These are phyloP conservation scores for Termitomyces sp. DNA, from an alignment of 768 basidiomycete species.

Conservation along the genomic window DNA sequence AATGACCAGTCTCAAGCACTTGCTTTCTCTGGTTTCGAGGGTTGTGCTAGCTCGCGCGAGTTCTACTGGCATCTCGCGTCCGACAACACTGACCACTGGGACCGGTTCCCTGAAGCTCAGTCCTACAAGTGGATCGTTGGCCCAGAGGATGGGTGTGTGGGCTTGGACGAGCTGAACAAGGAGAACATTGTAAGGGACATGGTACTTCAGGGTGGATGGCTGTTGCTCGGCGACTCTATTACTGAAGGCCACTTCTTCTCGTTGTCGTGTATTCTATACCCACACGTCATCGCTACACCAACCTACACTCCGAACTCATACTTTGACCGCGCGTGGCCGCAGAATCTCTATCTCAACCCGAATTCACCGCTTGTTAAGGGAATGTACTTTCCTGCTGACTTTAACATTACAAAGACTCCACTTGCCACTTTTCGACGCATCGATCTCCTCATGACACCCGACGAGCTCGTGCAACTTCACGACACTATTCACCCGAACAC, in stretches of 20 bases:
- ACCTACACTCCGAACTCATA: slow-evolving; percentile 46
- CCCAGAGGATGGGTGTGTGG: slow-evolving; percentile 29
- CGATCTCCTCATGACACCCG: slow-evolving; percentile 47
- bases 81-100: slow-evolving; percentile 40
- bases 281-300: slow-evolving; percentile 62
- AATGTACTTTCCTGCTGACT: slow-evolving; percentile 37
- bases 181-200: slow-evolving; percentile 46
- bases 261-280: slow-evolving; percentile 57
- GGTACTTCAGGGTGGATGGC: slow-evolving; percentile 67
- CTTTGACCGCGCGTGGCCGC: slow-evolving; percentile 62
- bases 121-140: slow-evolving; percentile 52
- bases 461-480: slow-evolving; percentile 44
- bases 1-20: slow-evolving; percentile 37
- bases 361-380: slow-evolving; percentile 38
- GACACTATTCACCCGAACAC: slow-evolving; percentile 24
- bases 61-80: slow-evolving; percentile 57
- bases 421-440: slow-evolving; percentile 62
- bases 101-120: slow-evolving; percentile 46
- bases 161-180: slow-evolving; percentile 31
- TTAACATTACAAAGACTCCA: slow-evolving; percentile 52
- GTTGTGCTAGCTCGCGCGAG: slow-evolving; percentile 60
- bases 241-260: slow-evolving; percentile 75
- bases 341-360: slow-evolving; percentile 56
- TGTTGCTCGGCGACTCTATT: slow-evolving; percentile 63
- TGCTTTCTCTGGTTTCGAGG: slow-evolving; percentile 48